Evolutionary conservation across 192 early-diverging fungal species (phyloP).

Genomic region (Backusella psychrophila): DNA sequence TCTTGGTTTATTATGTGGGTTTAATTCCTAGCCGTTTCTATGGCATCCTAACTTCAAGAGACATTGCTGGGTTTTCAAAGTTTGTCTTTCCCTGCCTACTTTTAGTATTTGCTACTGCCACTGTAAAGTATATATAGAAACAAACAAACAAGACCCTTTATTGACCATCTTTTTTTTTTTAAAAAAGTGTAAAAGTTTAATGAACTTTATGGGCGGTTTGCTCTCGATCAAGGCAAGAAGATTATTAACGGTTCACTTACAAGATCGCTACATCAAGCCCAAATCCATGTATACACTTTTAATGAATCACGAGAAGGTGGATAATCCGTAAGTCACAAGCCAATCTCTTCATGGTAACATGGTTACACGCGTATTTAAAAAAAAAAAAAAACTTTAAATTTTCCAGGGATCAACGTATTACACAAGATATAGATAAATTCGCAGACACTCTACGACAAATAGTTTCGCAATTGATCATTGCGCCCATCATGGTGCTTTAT

Average conservation of each 20-base stretch:
- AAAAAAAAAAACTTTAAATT: neutral
- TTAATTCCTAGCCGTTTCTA: conserved; percentile 73
- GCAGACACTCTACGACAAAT: conserved; percentile 58
- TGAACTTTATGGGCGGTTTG: conserved; percentile 60
- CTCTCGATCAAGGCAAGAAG: conserved; percentile 62
- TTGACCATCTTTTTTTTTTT: no score
- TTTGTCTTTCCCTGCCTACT: conserved; percentile 52
- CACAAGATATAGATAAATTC: conserved; percentile 88
- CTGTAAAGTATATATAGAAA: conserved; percentile 47
- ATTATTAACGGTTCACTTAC: conserved; percentile 61
- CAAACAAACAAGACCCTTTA: no score
- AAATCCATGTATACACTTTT: conserved; percentile 60
- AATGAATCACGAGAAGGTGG: conserved; percentile 50
- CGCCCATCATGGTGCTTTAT: conserved; percentile 73
- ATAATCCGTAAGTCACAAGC: conserved; percentile 62
- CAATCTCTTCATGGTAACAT: neutral
- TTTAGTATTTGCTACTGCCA: conserved; percentile 57
- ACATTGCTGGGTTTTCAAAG: conserved; percentile 56
- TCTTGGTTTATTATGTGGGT: conserved; percentile 68
- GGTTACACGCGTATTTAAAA: conserved; percentile 28
- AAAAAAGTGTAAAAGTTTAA: conserved; percentile 50
- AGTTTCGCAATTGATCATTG: conserved; percentile 60
- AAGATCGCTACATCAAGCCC: conserved; percentile 58
- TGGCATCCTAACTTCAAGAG: conserved; percentile 63
- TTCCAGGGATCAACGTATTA: conserved; percentile 78